Evolutionary conservation across 192 early-diverging fungal genomes (phyloP).

Genomic region (Podila minutissima): DNA sequence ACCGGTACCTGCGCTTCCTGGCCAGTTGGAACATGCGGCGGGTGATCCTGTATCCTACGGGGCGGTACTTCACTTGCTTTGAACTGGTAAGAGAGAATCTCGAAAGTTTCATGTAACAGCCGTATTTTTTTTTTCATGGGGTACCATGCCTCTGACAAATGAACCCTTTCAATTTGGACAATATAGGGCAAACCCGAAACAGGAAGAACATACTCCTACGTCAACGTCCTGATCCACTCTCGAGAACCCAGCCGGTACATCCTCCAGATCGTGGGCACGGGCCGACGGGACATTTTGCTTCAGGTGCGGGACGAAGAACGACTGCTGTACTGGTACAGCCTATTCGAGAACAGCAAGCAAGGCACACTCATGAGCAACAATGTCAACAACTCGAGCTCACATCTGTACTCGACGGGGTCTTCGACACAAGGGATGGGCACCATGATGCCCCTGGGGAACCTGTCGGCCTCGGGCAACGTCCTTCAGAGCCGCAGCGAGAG

Average conservation of each 20-base stretch:
- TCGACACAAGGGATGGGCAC: not conserved
- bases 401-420: not conserved
- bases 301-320: conserved; percentile 41
- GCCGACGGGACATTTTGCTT: conserved; percentile 21
- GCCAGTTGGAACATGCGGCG: conserved; percentile 61
- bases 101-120: not conserved
- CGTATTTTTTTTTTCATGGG: not conserved
- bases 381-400: not conserved
- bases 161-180: not conserved
- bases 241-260: conserved; percentile 17
- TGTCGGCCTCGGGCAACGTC: not conserved
- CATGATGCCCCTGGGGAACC: not conserved
- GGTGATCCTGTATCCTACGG: conserved; percentile 56
- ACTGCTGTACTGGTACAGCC: conserved; percentile 22
- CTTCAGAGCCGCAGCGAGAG: too few relatives aligned
- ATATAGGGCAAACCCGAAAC: conserved; percentile 36
- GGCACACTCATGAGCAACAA: not conserved
- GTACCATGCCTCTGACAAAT: not conserved
- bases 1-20: conserved; percentile 56
- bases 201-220: conserved; percentile 24
- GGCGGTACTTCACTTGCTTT: conserved; percentile 57
- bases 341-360: conserved; percentile 33
- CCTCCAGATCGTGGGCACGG: conserved; percentile 10
- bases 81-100: conserved; percentile 26
- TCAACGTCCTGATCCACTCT: conserved; percentile 11